Percentiles rank a stretch among this genome's conserved stretches.
Evolutionary conservation across 108 stramenopile genomes (phyloP).

Genomic region (Skeletonema potamos): DNA sequence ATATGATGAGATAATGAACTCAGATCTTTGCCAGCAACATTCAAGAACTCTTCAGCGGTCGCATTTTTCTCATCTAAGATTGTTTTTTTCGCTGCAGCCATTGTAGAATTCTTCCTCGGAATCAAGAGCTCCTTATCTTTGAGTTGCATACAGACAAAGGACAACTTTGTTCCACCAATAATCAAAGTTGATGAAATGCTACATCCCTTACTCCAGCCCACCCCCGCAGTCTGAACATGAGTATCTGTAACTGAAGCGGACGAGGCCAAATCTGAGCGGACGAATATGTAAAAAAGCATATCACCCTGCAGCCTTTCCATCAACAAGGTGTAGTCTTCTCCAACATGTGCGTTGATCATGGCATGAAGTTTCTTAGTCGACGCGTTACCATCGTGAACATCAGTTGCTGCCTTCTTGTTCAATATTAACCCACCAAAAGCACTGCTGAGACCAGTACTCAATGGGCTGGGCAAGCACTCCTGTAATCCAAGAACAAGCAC

Average conservation of each 20-base stretch:
- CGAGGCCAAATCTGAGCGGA: conserved; percentile 22
- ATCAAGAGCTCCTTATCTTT: conserved; percentile 62
- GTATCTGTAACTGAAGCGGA: conserved; percentile 14
- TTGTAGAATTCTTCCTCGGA: neutral
- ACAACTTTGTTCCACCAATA: conserved; percentile 37
- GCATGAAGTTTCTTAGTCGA: conserved; percentile 24
- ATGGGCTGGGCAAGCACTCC: conserved; percentile 18
- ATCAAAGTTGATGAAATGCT: conserved; percentile 61
- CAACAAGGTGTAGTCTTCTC: conserved; percentile 13
- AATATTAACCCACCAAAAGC: neutral
- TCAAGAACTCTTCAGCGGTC: conserved; percentile 27
- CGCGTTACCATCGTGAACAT: neutral
- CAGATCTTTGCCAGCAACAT: conserved; percentile 36
- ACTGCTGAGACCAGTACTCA: neutral
- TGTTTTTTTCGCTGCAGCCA: conserved; percentile 34
- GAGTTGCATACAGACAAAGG: conserved; percentile 60
- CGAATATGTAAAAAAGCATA: conserved; percentile 65
- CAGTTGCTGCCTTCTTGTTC: neutral
- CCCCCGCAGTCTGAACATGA: conserved; percentile 59
- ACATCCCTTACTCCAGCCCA: conserved; percentile 54
- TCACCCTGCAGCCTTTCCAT: conserved; percentile 55
- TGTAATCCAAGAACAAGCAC: conserved; percentile 68
- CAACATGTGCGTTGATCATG: conserved; percentile 1
- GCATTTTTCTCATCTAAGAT: conserved; percentile 49
- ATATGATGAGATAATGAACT: conserved; percentile 53